These are phyloP conservation scores for Atractiella rhizophila DNA, from an alignment of 768 basidiomycete genomes.

Conservation along the genomic window DNA sequence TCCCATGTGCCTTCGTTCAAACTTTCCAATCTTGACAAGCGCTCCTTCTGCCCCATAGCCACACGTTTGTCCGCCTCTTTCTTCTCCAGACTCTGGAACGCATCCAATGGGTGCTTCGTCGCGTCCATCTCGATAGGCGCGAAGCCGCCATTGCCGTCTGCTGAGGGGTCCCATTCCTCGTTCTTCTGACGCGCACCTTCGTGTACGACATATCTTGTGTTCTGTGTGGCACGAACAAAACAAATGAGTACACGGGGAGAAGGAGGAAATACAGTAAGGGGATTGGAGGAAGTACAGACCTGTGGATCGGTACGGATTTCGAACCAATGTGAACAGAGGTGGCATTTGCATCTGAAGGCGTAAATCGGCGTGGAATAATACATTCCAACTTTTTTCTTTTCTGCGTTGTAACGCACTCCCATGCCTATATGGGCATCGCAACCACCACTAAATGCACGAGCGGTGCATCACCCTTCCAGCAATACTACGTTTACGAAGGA, in stretches of 20 bases:
- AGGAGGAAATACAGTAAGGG: background rate
- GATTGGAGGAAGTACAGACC: conserved; percentile 26
- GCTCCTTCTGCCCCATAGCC: conserved; percentile 48
- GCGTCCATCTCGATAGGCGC: conserved; percentile 33
- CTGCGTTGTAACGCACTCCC: conserved; percentile 98
- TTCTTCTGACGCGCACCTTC: conserved; percentile 85
- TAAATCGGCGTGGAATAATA: conserved; percentile 89
- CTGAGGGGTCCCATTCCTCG: conserved; percentile 89
- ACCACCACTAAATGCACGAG: conserved; percentile 33
- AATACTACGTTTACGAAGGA: conserved; percentile 7
- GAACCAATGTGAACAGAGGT: conserved; percentile 87
- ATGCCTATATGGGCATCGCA: conserved; percentile 95
- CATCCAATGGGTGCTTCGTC: conserved; percentile 34
- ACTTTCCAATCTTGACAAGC: conserved; percentile 51
- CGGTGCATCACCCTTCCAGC: background rate
- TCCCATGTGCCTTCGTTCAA: conserved; percentile 51
- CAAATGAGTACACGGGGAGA: conserved; percentile 1
- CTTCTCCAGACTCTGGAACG: conserved; percentile 72
- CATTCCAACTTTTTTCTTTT: conserved; percentile 85
- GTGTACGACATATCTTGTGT: conserved; percentile 76
- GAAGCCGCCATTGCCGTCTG: conserved; percentile 74
- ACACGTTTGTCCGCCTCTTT: conserved; percentile 48
- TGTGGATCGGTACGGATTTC: conserved; percentile 94
- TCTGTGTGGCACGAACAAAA: conserved; percentile 28
- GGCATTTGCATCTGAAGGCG: conserved; percentile 92